Base-by-base conservation (phyloP, 1,139 yeast genomes). In the Blastobotrys ciferrii region DNA sequence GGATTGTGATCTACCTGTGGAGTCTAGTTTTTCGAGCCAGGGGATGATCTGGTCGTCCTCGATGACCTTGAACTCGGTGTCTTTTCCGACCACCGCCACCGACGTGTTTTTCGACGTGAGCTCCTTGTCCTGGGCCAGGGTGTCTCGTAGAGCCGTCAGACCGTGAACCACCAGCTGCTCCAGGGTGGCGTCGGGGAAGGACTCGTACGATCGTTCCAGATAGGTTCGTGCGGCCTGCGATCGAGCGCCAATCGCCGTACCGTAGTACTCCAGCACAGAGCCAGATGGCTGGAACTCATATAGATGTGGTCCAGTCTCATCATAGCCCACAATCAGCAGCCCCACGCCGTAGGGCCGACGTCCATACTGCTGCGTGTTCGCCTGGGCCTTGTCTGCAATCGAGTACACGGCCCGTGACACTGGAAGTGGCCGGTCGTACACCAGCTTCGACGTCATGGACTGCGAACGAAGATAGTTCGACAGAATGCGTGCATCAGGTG, bases 281-380 rank as follows among this genome's bases (percentile, higher is more conserved):
- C 99, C 99, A 9, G 95, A 84, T 17, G 98, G 98, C 65, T 87
- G 91, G 70, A 92, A 94, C 72, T 94, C 99, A 67, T 82, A 84
- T 58, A 92, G 74, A 69, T 92, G 98, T 12, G 98, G 87, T 9
- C 98, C 98, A 33, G 89, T 79, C 64, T 87, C 95, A 67, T 92
- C 99, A 64, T 80, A 80, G 17, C 99, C 99, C n/a, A 88, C 83
- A 47, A 92, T 80, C 53, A 92, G 73, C 56, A 92, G 75, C 3
- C 98, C 99, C 17, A 92, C 98, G 56, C 99, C 99, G 65, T 92
- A 92, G 12, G 98, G 98, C 67, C 98, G 82, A 13, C 94, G 84
- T 9, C 98, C 98, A 62, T 92, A 89, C 53, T 88, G 83, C 71
- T 92, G 98, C 42, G 99, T 92, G 70, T 92, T 92, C 59, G 82